Evolutionary conservation across 768 basidiomycete species (phyloP).

Genomic region (Roridomyces roridus): DNA sequence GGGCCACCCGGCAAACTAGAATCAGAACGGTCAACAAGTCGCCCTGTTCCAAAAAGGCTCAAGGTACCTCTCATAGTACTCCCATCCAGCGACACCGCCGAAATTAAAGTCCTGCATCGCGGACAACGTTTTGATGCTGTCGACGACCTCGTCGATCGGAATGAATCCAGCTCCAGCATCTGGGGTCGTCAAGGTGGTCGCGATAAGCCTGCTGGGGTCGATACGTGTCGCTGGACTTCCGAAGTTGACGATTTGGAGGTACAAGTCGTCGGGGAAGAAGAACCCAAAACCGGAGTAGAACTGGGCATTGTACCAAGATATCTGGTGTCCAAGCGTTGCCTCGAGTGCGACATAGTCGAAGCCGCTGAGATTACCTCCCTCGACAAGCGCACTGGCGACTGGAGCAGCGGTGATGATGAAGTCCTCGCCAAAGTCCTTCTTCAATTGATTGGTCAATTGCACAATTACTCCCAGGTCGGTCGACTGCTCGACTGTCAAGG

Average conservation of each 20-base stretch:
- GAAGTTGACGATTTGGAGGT: slow-evolving; percentile 18
- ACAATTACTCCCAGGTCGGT: slow-evolving; percentile 19
- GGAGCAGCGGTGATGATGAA: slow-evolving; percentile 35
- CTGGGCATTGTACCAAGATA: slow-evolving; percentile 35
- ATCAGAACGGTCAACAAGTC: too few species aligned
- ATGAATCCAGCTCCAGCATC: slow-evolving; percentile 12
- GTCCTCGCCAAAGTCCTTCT: slow-evolving; percentile 28
- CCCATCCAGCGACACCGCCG: slow-evolving; percentile 23
- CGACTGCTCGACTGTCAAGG: slow-evolving; percentile 26
- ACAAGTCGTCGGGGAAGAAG: slow-evolving; percentile 24
- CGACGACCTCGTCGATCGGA: slow-evolving; percentile 9
- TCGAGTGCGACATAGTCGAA: slow-evolving; percentile 33
- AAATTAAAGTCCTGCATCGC: slow-evolving; percentile 17
- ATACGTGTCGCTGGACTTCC: slow-evolving; percentile 2
- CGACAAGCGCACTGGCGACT: slow-evolving; percentile 29
- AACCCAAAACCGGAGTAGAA: slow-evolving; percentile 23
- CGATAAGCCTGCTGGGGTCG: slow-evolving; percentile 21
- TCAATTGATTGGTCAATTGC: slow-evolving; percentile 25
- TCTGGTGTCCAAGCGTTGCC: slow-evolving; percentile 6
- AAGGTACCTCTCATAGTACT: slow-evolving; percentile 5
- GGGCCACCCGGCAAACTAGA: slow-evolving; percentile 9
- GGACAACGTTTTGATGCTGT: not conserved
- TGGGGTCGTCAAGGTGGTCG: slow-evolving; percentile 20
- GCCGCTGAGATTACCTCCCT: slow-evolving; percentile 31
- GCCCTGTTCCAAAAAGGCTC: too few species aligned